Conservation (phyloP, 306 rosid species). For the Quercus bicolor region DNA sequence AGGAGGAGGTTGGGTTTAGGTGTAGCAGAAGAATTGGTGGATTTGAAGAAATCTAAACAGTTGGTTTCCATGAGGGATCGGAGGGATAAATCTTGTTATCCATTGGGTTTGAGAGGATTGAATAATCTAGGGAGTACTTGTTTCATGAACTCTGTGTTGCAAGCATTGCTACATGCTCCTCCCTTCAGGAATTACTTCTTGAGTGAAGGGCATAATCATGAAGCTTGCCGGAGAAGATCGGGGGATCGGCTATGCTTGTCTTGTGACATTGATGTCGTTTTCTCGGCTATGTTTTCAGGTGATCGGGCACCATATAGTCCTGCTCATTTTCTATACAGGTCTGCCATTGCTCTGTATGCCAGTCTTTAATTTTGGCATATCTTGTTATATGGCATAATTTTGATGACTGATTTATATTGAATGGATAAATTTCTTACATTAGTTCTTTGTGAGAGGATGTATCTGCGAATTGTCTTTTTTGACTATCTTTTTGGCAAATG, state of each 20-base stretch:
- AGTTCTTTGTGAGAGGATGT: background rate
- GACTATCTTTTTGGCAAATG: background rate
- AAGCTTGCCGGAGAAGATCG: slow-evolving; percentile 49
- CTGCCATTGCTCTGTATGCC: slow-evolving; percentile 22
- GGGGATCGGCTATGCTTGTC: slow-evolving; percentile 51
- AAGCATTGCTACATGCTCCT: slow-evolving; percentile 73
- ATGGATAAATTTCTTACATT: slow-evolving; percentile 10
- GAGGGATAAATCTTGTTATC: slow-evolving; percentile 74
- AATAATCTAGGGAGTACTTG: slow-evolving; percentile 83
- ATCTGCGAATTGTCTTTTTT: background rate
- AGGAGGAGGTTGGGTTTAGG: slow-evolving; percentile 60
- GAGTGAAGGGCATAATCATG: slow-evolving; percentile 60
- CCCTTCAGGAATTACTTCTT: slow-evolving; percentile 71
- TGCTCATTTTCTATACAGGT: slow-evolving; percentile 86
- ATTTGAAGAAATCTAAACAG: slow-evolving; percentile 40
- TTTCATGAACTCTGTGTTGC: slow-evolving; percentile 90
- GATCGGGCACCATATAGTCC: slow-evolving; percentile 90
- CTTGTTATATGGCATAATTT: background rate
- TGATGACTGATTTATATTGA: slow-evolving; percentile 11
- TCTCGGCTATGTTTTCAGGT: slow-evolving; percentile 75
- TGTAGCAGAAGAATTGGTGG: slow-evolving; percentile 29
- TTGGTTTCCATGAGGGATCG: slow-evolving; percentile 39
- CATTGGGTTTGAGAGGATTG: slow-evolving; percentile 84
- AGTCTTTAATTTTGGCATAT: slow-evolving; percentile 13
- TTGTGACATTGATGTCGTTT: slow-evolving; percentile 77